Evolutionary conservation across 2,329 filamentous ascomycete species (phyloP).

Genomic region (Pseudofabraea citricarpa): DNA sequence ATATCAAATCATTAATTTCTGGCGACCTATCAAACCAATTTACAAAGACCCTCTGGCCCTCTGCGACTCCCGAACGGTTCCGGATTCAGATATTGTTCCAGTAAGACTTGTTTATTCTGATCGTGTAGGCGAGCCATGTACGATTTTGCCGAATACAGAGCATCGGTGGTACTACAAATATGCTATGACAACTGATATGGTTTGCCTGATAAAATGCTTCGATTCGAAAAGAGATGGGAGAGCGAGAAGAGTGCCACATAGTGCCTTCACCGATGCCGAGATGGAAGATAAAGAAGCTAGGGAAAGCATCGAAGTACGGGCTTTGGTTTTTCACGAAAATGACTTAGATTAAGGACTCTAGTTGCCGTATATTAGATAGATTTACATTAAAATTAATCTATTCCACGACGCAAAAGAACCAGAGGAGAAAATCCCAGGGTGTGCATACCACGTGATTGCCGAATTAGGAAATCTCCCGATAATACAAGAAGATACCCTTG

Average conservation of each 20-base stretch:
- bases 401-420: no score
- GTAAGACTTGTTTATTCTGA: constrained; percentile 70
- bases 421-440: no score
- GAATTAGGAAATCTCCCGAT: no score
- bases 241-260: constrained; percentile 1
- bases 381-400: no score
- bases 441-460: no score
- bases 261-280: neutral
- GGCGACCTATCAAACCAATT: constrained; percentile 53
- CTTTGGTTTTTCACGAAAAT: constrained; percentile 4
- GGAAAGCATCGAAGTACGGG: constrained; percentile 3
- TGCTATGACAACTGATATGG: neutral
- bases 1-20: constrained; percentile 81
- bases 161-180: constrained; percentile 79
- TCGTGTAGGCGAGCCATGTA: constrained; percentile 70
- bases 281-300: neutral
- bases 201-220: constrained; percentile 1
- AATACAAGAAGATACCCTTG: no score
- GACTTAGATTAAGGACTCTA: no score
- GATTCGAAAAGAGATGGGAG: constrained; percentile 1
- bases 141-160: constrained; percentile 52
- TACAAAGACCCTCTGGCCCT: constrained; percentile 52
- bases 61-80: constrained; percentile 48
- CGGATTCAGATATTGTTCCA: constrained; percentile 60
- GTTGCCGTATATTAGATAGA: no score